These are phyloP conservation scores for Tetrahymena thermophila DNA, from an alignment of 73 alveolate species.

Conservation along the genomic window DNA sequence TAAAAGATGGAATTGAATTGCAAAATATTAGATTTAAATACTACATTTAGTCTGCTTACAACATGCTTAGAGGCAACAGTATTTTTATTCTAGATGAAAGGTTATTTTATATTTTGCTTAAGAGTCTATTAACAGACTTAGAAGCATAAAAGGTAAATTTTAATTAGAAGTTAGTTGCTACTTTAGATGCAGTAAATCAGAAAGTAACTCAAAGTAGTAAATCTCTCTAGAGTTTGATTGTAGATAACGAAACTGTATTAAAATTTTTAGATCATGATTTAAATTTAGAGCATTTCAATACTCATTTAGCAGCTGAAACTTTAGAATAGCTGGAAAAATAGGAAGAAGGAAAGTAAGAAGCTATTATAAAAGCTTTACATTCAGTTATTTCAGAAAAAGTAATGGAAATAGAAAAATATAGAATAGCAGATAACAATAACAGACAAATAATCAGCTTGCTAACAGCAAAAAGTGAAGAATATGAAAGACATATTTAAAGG, in stretches of 20 bases:
- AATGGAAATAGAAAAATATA: not conserved
- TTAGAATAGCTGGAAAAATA: not conserved
- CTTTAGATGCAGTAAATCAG: not conserved
- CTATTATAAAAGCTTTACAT: not conserved
- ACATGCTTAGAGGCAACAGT: not conserved
- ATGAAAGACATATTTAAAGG: not conserved
- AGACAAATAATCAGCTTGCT: not conserved
- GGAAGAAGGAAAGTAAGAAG: not conserved
- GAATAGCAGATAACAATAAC: not conserved
- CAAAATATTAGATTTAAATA: not conserved
- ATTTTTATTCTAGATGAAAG: not conserved
- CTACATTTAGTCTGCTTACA: not conserved
- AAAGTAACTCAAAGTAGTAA: not conserved
- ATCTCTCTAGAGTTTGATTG: not conserved
- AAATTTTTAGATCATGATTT: not conserved
- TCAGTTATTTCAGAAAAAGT: not conserved
- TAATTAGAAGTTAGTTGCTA: not conserved
- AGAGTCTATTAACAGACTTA: not conserved
- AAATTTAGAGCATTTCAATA: not conserved
- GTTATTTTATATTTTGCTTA: not conserved
- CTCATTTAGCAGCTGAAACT: not conserved
- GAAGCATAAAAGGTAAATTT: not conserved
- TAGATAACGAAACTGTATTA: not conserved
- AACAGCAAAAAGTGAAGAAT: not conserved
- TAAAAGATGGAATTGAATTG: not conserved